These are phyloP conservation scores for Coemansia sp. DNA, from an alignment of 192 early-diverging fungal genomes.

Conservation along the genomic window DNA sequence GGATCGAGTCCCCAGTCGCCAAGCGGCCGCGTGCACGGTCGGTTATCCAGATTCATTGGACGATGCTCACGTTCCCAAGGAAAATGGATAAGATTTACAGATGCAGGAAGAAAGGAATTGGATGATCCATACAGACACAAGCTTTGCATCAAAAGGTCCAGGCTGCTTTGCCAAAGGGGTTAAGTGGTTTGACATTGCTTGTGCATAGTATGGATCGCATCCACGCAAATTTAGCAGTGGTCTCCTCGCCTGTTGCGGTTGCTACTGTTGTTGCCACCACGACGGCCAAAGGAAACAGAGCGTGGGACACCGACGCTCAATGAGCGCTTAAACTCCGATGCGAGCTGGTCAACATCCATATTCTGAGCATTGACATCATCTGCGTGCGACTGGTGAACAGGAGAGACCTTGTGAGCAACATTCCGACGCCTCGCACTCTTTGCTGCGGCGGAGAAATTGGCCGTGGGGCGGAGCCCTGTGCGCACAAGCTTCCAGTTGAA, in stretches of 20 bases:
- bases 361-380: neutral
- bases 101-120: neutral
- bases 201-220: conserved; percentile 1
- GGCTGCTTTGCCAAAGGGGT: neutral
- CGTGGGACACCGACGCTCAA: conserved; percentile 30
- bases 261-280: conserved; percentile 3
- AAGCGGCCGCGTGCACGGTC: conserved; percentile 9
- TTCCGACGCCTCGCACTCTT: neutral
- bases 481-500: conserved; percentile 42
- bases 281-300: conserved; percentile 35
- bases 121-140: neutral
- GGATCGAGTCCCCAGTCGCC: conserved; percentile 47
- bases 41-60: conserved; percentile 28
- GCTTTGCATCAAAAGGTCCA: neutral
- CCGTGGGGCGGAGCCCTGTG: conserved; percentile 13
- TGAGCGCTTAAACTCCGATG: conserved; percentile 20
- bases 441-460: neutral
- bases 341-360: conserved; percentile 43
- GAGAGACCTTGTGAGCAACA: neutral
- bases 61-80: neutral
- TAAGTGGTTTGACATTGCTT: neutral
- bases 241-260: neutral
- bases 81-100: conserved; percentile 1
- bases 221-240: neutral
- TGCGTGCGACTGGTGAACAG: neutral